Evolutionary conservation across 2,329 filamentous ascomycete genomes (phyloP), one percentile per base, ranked within the genome.

Genomic region (Cladosporium oxysporum): DNA sequence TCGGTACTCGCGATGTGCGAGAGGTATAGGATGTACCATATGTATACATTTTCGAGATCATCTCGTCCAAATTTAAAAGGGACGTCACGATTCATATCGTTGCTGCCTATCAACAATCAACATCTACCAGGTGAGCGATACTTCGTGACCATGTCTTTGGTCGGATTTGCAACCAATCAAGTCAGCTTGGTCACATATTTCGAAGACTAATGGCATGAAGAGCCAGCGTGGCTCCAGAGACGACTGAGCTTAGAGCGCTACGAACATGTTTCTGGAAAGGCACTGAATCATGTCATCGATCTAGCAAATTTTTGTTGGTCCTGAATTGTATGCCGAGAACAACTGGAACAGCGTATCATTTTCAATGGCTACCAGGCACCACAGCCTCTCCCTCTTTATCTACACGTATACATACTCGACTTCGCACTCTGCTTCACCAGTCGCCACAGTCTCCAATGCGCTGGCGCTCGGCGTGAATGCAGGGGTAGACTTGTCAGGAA

Each of bases 1-100:
- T 74, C 65, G 66, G 65, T 18, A 41, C 44, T 6, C n/a, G 62
- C 10, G 55, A 55, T 58, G 62, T 64, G 53, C 59, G 37, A 21
- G 62, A 64, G 44, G 62, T 64, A 29, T 64, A 64, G 23, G 41
- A 44, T 41, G 57, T 58, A 16, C 55, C 21, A 31, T 50, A 52
- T 62, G 44, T 62, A 33, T 50, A 23, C 28, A 33, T 23, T 11
- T 26, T n/a, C 31, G 21, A 23, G 12, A 12, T 23, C 16, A 21
- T 14, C 6, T 16, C 12, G 33, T 6, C 23, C 53, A 31, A 7
- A 58, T 58, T 1, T 26, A 28, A 58, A 58, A 16, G 31, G 8
- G n/a, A 18, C 35, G 28, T 29, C 3, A 10, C 21, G n/a, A 26
- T 58, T 10, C 14, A 21, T 5, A 26, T 11, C 28, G 6, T 41